Evolutionary conservation across 2,329 filamentous ascomycete species (phyloP).

Genomic region (Aspergillus pseudoviridinutans): DNA sequence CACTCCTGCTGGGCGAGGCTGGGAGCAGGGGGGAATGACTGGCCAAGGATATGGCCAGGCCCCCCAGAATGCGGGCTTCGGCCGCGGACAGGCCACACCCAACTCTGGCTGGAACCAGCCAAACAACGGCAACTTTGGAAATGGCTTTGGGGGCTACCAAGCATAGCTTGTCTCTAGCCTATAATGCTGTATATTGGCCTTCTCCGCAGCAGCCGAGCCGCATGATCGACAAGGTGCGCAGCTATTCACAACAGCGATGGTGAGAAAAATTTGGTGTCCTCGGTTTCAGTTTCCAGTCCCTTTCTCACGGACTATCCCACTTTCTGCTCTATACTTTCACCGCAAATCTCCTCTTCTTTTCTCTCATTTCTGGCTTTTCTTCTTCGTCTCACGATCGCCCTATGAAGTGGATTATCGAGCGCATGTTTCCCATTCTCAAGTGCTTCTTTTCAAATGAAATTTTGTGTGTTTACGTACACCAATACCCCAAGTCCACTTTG

Average conservation of each 20-base stretch:
- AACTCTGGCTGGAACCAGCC: constrained; percentile 52
- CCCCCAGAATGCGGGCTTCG: constrained; percentile 74
- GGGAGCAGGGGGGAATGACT: constrained; percentile 48
- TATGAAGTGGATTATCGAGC: constrained; percentile 38
- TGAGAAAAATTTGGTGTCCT: constrained; percentile 12
- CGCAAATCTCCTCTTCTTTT: constrained; percentile 12
- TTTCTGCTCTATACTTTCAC: constrained; percentile 13
- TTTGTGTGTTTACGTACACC: constrained; percentile 39
- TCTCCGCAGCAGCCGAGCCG: constrained; percentile 8
- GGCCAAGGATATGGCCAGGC: constrained; percentile 57
- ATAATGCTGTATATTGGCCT: constrained; percentile 8
- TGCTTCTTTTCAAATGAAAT: constrained; percentile 41
- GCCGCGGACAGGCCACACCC: constrained; percentile 63
- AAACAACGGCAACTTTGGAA: constrained; percentile 46
- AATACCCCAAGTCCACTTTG: constrained; percentile 42
- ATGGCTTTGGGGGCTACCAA: constrained; percentile 59
- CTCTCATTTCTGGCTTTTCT: constrained; percentile 7
- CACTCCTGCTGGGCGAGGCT: constrained; percentile 55
- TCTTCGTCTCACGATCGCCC: constrained; percentile 22
- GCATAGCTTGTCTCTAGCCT: constrained; percentile 39
- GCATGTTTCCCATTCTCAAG: constrained; percentile 29
- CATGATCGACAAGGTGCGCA: constrained; percentile 6
- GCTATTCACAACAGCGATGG: constrained; percentile 12
- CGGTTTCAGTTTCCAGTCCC: neutral
- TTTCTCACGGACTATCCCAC: neutral